Evolutionary conservation across 768 basidiomycete genomes (phyloP).

Genomic region (Suillus decipiens): DNA sequence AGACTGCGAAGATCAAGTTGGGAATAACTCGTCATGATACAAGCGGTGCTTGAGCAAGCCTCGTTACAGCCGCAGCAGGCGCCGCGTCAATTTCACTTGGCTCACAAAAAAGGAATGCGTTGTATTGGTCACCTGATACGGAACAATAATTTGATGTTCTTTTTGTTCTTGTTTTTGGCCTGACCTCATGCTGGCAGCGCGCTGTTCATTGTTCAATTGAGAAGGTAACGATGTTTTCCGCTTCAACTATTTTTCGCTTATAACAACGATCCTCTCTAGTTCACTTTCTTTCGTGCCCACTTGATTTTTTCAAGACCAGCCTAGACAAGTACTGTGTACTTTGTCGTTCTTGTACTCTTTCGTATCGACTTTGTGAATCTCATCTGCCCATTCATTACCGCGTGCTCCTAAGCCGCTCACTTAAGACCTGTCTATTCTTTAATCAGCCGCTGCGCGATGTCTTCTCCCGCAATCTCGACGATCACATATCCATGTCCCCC

Average conservation of each 20-base stretch:
- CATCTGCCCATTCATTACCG: neutral
- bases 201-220: slow-evolving; percentile 10
- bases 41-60: too few relatives aligned
- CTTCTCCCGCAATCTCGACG: slow-evolving; percentile 19
- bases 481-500: slow-evolving; percentile 27
- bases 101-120: slow-evolving; percentile 7
- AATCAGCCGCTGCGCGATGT: slow-evolving; percentile 19
- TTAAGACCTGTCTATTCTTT: neutral
- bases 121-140: slow-evolving; percentile 14
- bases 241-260: slow-evolving; percentile 16
- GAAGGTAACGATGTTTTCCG: slow-evolving; percentile 7
- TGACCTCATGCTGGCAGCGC: neutral
- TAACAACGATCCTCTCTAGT: slow-evolving; percentile 9
- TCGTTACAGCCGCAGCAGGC: too few relatives aligned
- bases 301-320: neutral
- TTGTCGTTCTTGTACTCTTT: slow-evolving; percentile 11
- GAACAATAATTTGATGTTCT: slow-evolving; percentile 16
- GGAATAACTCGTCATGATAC: too few relatives aligned
- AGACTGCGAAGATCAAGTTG: too few relatives aligned
- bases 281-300: neutral
- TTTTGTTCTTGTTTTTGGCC: neutral
- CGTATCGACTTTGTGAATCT: neutral
- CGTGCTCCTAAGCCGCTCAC: neutral
- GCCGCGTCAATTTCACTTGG: too few relatives aligned
- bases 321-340: slow-evolving; percentile 19